Base-by-base conservation (phyloP, 371 early-diverging fungal genomes). In the Conidiobolus incongruus region DNA sequence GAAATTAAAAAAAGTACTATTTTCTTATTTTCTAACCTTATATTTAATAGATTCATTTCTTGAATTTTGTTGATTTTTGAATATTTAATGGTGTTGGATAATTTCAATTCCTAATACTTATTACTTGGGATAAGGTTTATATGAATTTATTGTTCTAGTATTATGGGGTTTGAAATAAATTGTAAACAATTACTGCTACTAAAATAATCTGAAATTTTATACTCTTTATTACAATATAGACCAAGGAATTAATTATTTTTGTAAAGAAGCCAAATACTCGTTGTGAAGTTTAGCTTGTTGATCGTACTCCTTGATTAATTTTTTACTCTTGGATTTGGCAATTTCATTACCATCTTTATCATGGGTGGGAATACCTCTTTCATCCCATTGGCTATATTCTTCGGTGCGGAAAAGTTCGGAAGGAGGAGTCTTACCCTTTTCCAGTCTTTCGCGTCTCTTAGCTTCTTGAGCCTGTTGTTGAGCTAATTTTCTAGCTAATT, bases 281-380 rank as follows among this genome's bases (percentile, higher is more conserved):
- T 68, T 64, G 52, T 93, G 87, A 31, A 92, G 59, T 60, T 86
- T 87, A 44, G 61, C 67, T 58, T 93, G 94, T 1, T 59, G 60
- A 11, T 81, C 81, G 50, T 64, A 75, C 52, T 85, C 84, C 65
- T 93, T 92, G 43, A 66, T 56, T 40, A 90, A 60, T 60, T 88
- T 89, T 72, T 93, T 93, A 38, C 65, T 52, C 51, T 73, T 62
- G 51, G 68, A 73, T 65, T 87, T 90, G 47, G 86, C 52, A 35
- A 91, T 52, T 49, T 83, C 82, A 44, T 71, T 72, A 26, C 92
- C 91, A 7, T 72, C 70, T 35, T 56, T 65, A 47, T 84, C 83
- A 44, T 77, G 75, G 33, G 83, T 77, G 3, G 94, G 94, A 19
- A 93, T 55, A n/a, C 94, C 94, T 37, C 63, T 52, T 11, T 77